phyloP scores from a whole-genome alignment of 2,329 filamentous ascomycete species.

The Penicillium sp. region DNA sequence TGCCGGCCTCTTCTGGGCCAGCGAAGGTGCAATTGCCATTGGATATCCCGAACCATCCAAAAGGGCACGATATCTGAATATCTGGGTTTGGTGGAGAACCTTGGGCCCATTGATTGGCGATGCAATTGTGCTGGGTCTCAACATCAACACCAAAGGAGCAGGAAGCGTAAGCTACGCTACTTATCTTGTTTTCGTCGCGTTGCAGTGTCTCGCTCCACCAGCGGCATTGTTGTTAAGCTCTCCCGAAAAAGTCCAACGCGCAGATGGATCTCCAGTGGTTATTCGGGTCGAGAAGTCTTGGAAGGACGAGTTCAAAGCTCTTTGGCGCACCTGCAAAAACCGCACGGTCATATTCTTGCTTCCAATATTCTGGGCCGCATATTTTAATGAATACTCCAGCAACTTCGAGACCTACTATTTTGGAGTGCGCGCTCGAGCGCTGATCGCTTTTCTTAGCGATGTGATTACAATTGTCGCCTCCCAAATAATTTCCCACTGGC shows the following conservation, averaged over 20 bases:
- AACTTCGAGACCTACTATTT: conserved; percentile 51
- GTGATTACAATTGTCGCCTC: conserved; percentile 43
- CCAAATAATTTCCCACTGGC: conserved; percentile 42
- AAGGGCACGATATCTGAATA: conserved; percentile 46
- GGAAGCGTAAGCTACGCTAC: conserved; percentile 34
- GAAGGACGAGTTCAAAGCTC: conserved; percentile 36
- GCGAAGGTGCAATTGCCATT: conserved; percentile 48
- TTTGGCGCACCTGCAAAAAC: conserved; percentile 28
- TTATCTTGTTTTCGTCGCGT: conserved; percentile 42
- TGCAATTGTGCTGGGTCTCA: conserved; percentile 45
- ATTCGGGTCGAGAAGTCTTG: conserved; percentile 36
- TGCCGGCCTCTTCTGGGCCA: conserved; percentile 51
- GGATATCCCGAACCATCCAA: conserved; percentile 48
- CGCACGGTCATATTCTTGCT: conserved; percentile 38
- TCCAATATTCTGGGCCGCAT: conserved; percentile 44
- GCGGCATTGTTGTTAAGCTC: conserved; percentile 38
- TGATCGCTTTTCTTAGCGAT: conserved; percentile 44
- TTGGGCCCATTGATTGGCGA: conserved; percentile 49
- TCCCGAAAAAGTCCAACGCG: conserved; percentile 41
- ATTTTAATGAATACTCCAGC: conserved; percentile 45
- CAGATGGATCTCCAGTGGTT: conserved; percentile 38
- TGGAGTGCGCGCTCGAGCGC: conserved; percentile 43
- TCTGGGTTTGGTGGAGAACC: conserved; percentile 50
- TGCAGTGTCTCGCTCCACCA: conserved; percentile 35
- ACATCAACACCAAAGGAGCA: conserved; percentile 19